Evolutionary conservation across 2,329 filamentous ascomycete species (phyloP).

Genomic region (Alternaria brassicae): DNA sequence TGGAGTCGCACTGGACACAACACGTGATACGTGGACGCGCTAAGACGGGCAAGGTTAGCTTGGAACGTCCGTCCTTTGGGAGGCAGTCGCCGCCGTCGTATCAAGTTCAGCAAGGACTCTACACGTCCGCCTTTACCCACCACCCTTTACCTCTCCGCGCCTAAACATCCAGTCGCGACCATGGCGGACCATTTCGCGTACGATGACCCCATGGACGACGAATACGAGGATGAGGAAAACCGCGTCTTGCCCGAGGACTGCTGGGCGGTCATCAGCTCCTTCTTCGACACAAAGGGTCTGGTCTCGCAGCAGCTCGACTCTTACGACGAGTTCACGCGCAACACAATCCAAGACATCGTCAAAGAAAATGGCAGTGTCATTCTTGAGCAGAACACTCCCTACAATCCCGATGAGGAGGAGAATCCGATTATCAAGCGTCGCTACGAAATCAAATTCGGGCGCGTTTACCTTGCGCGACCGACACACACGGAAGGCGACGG

Average conservation of each 20-base stretch:
- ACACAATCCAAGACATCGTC: conserved; percentile 93
- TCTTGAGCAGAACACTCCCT: conserved; percentile 90
- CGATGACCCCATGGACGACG: conserved; percentile 51
- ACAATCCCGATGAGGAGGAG: conserved; percentile 72
- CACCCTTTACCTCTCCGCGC: conserved; percentile 4
- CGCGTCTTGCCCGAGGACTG: conserved; percentile 92
- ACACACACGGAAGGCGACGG: conserved; percentile 94
- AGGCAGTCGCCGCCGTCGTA: conserved; percentile 35
- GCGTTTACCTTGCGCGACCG: conserved; percentile 85
- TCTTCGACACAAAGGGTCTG: conserved; percentile 94
- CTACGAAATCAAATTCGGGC: conserved; percentile 94
- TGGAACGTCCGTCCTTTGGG: conserved; percentile 27
- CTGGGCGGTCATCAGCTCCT: conserved; percentile 96
- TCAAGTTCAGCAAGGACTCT: conserved; percentile 27
- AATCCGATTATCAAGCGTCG: conserved; percentile 81
- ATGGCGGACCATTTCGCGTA: conserved; percentile 56
- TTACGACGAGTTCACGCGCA: conserved; percentile 94
- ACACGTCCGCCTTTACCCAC: conserved; percentile 21
- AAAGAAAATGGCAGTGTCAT: conserved; percentile 89
- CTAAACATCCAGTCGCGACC: conserved; percentile 22
- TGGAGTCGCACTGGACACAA: not conserved
- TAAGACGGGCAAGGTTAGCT: conserved; percentile 6
- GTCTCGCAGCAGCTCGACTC: conserved; percentile 98
- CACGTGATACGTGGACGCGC: not conserved
- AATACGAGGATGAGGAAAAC: conserved; percentile 68